Percentiles rank a stretch among this genome's conserved stretches.
phyloP scores from a whole-genome alignment of 371 early-diverging fungal genomes.

The Mucor plumbeus region DNA sequence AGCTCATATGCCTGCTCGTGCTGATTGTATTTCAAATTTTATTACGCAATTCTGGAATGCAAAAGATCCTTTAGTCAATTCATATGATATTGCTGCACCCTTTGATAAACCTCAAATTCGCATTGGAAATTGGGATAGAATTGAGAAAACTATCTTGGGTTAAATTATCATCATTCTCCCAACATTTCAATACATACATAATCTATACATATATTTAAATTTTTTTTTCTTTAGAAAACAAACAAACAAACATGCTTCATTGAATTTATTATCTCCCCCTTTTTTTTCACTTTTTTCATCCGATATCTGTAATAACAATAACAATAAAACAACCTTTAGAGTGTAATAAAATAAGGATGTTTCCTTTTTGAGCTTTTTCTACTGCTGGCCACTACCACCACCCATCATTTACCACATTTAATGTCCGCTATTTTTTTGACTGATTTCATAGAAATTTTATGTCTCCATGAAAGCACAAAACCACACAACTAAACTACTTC shows the following conservation, averaged over 20 bases:
- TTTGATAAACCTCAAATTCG: constrained; percentile 24
- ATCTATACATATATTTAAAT: background rate
- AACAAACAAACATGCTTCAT: background rate
- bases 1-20: constrained; percentile 43
- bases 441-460: too few relatives aligned
- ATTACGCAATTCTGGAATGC: constrained; percentile 39
- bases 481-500: too few relatives aligned
- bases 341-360: background rate
- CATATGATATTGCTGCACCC: constrained; percentile 21
- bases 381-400: too few relatives aligned
- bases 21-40: constrained; percentile 39
- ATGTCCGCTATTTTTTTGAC: too few relatives aligned
- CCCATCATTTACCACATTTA: too few relatives aligned
- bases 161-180: background rate
- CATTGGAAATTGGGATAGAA: constrained; percentile 30
- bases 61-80: constrained; percentile 36
- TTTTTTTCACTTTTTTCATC: background rate
- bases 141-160: constrained; percentile 14
- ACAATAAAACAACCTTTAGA: background rate
- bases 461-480: too few relatives aligned
- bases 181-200: background rate
- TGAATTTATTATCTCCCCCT: background rate
- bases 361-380: background rate
- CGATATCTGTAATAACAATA: background rate
- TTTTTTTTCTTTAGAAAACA: background rate